Conservation (phyloP, 768 basidiomycete species). For the Hemileccinum impolitum region DNA sequence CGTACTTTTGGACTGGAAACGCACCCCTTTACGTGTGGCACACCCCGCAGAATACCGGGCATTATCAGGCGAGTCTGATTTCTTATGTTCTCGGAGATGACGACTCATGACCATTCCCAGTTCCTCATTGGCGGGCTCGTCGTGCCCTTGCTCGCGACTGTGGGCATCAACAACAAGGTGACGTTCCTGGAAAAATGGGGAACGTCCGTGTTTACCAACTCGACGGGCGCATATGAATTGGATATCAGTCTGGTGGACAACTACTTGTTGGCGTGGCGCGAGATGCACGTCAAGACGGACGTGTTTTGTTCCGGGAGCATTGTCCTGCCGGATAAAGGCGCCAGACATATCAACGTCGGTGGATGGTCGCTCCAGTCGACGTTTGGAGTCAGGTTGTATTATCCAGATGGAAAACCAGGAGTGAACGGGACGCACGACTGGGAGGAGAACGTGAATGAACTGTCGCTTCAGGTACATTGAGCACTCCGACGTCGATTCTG, state of each 20-base stretch:
- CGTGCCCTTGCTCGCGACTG: constrained; percentile 69
- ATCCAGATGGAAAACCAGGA: constrained; percentile 63
- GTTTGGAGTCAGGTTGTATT: constrained; percentile 71
- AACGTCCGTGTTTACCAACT: constrained; percentile 57
- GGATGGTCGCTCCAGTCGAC: constrained; percentile 70
- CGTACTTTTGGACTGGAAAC: constrained; percentile 51
- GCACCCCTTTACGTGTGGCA: constrained; percentile 60
- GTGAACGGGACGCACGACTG: constrained; percentile 76
- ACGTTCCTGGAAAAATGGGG: constrained; percentile 75
- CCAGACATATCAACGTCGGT: constrained; percentile 28
- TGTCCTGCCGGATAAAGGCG: constrained; percentile 72
- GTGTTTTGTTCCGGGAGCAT: constrained; percentile 78
- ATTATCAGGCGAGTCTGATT: constrained; percentile 55
- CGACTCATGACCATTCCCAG: constrained; percentile 21
- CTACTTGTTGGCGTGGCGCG: constrained; percentile 56
- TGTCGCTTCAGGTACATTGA: constrained; percentile 57
- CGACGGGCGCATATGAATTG: constrained; percentile 78
- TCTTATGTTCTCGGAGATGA: background rate
- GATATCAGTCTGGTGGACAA: constrained; percentile 55
- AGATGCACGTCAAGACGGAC: constrained; percentile 73
- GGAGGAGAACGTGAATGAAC: constrained; percentile 63
- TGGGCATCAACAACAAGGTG: constrained; percentile 81
- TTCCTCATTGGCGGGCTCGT: constrained; percentile 56
- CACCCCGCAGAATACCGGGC: constrained; percentile 59
- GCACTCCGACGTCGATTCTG: no score